A percentile compares a stretch with the other conserved stretches of the same genome.
Conservation (phyloP, 768 basidiomycete genomes). For the Boletus rufocinnamomeus region DNA sequence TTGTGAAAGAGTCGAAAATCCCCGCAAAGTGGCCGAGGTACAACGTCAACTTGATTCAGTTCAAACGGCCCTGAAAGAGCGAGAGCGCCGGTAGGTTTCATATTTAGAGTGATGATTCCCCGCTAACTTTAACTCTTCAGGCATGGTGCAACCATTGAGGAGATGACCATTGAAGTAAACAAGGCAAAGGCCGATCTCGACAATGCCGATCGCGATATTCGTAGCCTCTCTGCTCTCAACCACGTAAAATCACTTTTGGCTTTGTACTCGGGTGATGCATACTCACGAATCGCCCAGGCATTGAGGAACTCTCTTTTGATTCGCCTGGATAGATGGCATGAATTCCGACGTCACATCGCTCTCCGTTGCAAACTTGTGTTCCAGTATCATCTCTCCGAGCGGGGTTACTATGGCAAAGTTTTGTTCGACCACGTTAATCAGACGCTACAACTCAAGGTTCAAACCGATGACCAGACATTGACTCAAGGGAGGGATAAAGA, state of each 20-base stretch:
- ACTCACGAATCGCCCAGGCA: conserved; percentile 45
- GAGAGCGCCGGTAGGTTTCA: conserved; percentile 56
- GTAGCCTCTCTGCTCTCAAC: conserved; percentile 63
- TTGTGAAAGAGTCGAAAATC: conserved; percentile 57
- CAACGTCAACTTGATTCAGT: conserved; percentile 64
- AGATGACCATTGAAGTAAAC: conserved; percentile 72
- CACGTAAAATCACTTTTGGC: conserved; percentile 45
- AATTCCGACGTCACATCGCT: conserved; percentile 88
- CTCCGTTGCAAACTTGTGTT: conserved; percentile 84
- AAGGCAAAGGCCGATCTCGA: conserved; percentile 60
- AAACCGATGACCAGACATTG: conserved; percentile 76
- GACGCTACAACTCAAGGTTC: conserved; percentile 72
- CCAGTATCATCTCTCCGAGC: conserved; percentile 75
- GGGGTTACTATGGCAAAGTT: conserved; percentile 90
- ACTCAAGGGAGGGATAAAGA: conserved; percentile 78
- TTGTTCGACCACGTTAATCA: conserved; percentile 74
- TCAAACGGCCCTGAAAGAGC: conserved; percentile 62
- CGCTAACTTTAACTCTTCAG: conserved; percentile 37
- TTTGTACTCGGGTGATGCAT: background rate
- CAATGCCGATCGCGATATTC: conserved; percentile 61
- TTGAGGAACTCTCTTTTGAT: conserved; percentile 63
- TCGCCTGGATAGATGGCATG: conserved; percentile 78
- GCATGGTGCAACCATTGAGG: conserved; percentile 76
- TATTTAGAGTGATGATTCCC: background rate
- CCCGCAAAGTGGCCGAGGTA: conserved; percentile 57